These are phyloP conservation scores for Suhomyces prunicola DNA, from an alignment of 805 yeast genomes.

Conservation along the genomic window DNA sequence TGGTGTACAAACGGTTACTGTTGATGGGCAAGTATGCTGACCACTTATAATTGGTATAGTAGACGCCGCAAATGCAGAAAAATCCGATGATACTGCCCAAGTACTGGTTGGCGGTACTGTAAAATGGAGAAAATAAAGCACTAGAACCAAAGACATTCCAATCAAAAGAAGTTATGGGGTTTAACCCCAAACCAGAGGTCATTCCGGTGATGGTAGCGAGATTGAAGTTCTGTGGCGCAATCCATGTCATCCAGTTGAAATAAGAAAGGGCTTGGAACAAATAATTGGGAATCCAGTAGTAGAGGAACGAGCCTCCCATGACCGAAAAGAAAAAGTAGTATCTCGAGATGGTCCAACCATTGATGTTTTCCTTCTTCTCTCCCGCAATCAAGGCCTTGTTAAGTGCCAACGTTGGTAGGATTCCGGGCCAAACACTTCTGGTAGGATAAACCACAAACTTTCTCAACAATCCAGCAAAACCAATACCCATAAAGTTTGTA, in stretches of 20 bases:
- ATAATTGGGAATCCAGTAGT: constrained; percentile 48
- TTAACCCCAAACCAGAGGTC: constrained; percentile 18
- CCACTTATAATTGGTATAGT: constrained; percentile 22
- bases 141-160: not conserved
- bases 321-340: constrained; percentile 28
- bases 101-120: constrained; percentile 4
- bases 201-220: constrained; percentile 50
- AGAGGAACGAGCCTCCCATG: constrained; percentile 33
- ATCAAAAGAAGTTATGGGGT: constrained; percentile 4
- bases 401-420: constrained; percentile 44
- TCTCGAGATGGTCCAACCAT: constrained; percentile 23
- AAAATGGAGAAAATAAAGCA: not conserved
- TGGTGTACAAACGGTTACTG: constrained; percentile 6
- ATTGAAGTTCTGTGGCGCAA: constrained; percentile 48
- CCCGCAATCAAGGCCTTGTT: constrained; percentile 43
- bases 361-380: constrained; percentile 21
- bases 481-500: constrained; percentile 18
- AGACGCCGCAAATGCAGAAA: constrained; percentile 19
- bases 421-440: constrained; percentile 15
- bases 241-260: constrained; percentile 61
- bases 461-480: constrained; percentile 16
- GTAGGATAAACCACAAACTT: constrained; percentile 15
- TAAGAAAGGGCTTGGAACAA: constrained; percentile 39
- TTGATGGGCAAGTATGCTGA: constrained; percentile 21
- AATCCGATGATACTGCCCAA: constrained; percentile 18